Base-by-base conservation (phyloP, 2,329 filamentous ascomycete genomes). In the Penicillium sp. region DNA sequence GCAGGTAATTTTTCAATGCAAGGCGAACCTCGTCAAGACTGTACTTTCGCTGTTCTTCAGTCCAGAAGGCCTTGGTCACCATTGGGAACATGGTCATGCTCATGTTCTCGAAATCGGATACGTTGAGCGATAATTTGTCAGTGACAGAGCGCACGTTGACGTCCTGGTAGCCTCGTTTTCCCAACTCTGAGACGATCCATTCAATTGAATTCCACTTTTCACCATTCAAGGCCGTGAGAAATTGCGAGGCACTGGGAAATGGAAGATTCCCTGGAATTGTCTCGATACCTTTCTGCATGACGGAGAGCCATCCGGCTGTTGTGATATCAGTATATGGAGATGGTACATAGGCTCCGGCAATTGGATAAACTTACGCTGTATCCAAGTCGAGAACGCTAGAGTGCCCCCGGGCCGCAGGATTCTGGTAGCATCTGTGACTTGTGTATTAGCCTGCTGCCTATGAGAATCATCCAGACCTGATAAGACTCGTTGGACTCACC, bases 371-470 rank as follows among this genome's bases (percentile, higher is more conserved):
- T 52, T 45, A 66, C 64, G 50, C 6, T 66, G 48, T 58, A 64
- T 63, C 67, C 68, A 72, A 25, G 62, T 65, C 1, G 65, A 60
- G 48, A 67, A 60, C 25, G 63, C 67, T 29, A 66, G 52, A 1
- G 46, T 63, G 3, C 69, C 69, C 9, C 62, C 66, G 1, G 66
- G 63, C 13, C 61, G 59, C 29, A 72, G 56, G 36, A 70, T 61
- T 12, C 68, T 61, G 38, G 59, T 57, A 5, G 55, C 59, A 52
- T 70, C 67, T 63, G 44, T 7, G 1, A 35, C 25, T 12, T 2
- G 2, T 12, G 5, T 25, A 5, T 18, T 25, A 18, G 40, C 18
- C 35, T 6, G 25, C 13, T 37, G 9, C 13, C 18, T 35, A 32
- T 26, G 25, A 13, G 9, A 18, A 18, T 18, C 18, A 18, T 18